Evolutionary conservation across 768 basidiomycete genomes (phyloP).

Genomic region (Phylloporus arenicola): DNA sequence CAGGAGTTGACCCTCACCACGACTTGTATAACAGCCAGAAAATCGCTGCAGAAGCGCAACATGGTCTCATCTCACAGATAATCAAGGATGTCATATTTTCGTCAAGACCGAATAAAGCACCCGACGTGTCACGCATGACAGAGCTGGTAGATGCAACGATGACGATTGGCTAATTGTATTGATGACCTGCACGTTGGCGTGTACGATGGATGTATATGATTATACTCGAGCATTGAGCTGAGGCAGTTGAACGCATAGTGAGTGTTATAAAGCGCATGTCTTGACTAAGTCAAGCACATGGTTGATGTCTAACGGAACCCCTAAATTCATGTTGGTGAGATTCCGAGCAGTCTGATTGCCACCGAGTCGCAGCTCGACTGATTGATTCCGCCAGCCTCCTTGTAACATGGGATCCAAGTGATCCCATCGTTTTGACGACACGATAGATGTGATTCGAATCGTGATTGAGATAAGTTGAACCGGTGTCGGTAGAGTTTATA

Average conservation of each 20-base stretch:
- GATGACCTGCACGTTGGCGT: background rate
- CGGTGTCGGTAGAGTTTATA: no score
- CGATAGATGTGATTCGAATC: no score
- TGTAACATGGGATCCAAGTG: no score
- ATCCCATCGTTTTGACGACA: no score
- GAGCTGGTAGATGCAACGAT: constrained; percentile 37
- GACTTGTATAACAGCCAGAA: constrained; percentile 53
- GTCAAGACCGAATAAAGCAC: constrained; percentile 31
- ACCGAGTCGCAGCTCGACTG: no score
- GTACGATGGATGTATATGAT: background rate
- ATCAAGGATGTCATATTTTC: constrained; percentile 93
- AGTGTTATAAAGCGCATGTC: background rate
- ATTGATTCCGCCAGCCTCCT: no score
- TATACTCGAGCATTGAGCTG: background rate
- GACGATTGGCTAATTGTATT: constrained; percentile 21
- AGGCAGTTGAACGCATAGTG: background rate
- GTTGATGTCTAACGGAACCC: no score
- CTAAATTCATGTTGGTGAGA: no score
- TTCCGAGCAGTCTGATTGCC: no score
- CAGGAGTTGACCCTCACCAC: background rate
- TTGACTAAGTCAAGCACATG: background rate
- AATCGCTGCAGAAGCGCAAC: constrained; percentile 87
- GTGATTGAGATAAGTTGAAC: no score
- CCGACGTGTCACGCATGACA: constrained; percentile 19
- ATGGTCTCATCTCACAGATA: constrained; percentile 89